These are phyloP conservation scores for Tephrocybe sp. DNA, from an alignment of 768 basidiomycete species.

Conservation along the genomic window DNA sequence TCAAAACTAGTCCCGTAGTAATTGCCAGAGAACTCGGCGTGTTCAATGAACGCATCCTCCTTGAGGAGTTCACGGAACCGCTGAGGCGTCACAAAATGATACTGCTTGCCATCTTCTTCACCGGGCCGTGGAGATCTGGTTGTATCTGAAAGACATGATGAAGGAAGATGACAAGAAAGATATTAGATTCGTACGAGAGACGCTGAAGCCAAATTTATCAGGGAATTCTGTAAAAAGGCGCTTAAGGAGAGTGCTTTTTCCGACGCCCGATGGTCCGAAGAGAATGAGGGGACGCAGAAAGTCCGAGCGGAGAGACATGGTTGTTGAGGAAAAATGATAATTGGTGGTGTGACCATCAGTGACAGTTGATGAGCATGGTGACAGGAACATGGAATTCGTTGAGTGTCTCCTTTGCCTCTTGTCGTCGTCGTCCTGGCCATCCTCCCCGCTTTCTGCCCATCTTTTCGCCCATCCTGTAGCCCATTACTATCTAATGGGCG, in stretches of 20 bases:
- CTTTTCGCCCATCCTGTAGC: slow-evolving; percentile 4
- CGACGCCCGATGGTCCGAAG: slow-evolving; percentile 91
- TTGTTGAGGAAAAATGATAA: not conserved
- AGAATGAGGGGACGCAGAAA: slow-evolving; percentile 78
- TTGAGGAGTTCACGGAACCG: slow-evolving; percentile 68
- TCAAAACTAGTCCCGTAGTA: slow-evolving; percentile 89
- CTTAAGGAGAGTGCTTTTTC: slow-evolving; percentile 87
- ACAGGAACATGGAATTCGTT: not conserved
- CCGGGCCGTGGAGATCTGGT: slow-evolving; percentile 82
- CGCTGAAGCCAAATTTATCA: slow-evolving; percentile 86
- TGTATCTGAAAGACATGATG: slow-evolving; percentile 59
- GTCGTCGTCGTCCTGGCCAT: slow-evolving; percentile 12
- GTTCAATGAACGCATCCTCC: slow-evolving; percentile 84
- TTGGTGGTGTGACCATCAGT: slow-evolving; percentile 6
- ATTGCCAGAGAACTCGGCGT: slow-evolving; percentile 91
- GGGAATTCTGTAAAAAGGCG: slow-evolving; percentile 81
- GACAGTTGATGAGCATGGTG: slow-evolving; percentile 7
- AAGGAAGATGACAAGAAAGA: slow-evolving; percentile 12
- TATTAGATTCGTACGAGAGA: slow-evolving; percentile 63
- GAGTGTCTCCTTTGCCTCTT: not conserved
- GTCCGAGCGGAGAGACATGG: slow-evolving; percentile 26
- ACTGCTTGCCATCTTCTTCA: slow-evolving; percentile 79
- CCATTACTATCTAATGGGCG: slow-evolving; percentile 59
- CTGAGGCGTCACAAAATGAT: slow-evolving; percentile 79
- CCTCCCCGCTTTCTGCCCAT: not conserved